Evolutionary conservation across 1,284 basidiomycete species (phyloP), one percentile per base, ranked within the genome.

Genomic region (Ceratobasidium sp.): DNA sequence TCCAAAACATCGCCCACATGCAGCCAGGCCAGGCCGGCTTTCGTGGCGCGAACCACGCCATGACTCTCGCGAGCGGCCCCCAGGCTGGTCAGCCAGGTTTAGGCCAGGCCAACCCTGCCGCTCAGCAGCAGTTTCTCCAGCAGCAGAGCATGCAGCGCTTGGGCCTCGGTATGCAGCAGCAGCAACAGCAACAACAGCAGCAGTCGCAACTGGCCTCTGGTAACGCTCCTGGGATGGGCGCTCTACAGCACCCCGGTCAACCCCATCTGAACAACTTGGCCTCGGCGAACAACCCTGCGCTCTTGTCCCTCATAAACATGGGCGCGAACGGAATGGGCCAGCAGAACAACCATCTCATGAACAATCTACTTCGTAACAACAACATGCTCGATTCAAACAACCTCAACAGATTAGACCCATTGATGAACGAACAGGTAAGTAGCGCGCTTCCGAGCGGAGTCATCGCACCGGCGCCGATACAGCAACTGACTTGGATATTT

Each of bases 31-130:
- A 67, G 50, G 8, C 8, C 30, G 47, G 62, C 32, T 67, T 55
- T 44, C 50, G 47, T 9, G 30, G 35, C 16, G 64, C 14, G 21
- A 54, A 55, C 64, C 49, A 67, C 46, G 23, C 64, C 49, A 67
- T 67, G 64, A 41, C 64, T 21, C 64, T 67, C 43, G 64, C 64
- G n/a, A 67, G 64, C 50, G 64, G 64, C 16, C 64, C 64, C 50
- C 64, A 67, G 38, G 64, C 64, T 7, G 46, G 30, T 26, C 64
- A 67, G 50, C 14, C 64, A 26, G 30, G 30, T 30, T 35, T 66
- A 13, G 63, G 18, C 64, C 64, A 67, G 64, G 35, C 35, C 4
- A 67, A 67, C 64, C 64, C 64, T 41, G 32, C 50, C 50, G 38
- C 64, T 52, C 64, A 67, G 35, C 64, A 67, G 30, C 64, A 67